Evolutionary conservation across 345 rosid species (phyloP).

Genomic region (Citrus trifoliata): DNA sequence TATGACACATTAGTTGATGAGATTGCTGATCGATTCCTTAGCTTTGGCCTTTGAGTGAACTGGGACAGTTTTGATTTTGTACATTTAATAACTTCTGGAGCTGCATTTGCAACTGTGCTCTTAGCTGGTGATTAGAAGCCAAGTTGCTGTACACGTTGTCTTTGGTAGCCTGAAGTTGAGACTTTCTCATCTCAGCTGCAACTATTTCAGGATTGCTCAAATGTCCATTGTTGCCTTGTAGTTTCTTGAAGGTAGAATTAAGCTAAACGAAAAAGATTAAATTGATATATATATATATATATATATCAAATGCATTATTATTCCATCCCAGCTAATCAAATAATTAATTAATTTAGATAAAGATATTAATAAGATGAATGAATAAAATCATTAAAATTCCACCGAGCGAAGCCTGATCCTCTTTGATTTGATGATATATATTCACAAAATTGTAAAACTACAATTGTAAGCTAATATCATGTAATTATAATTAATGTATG

Average conservation of each 20-base stretch:
- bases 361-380: too few species aligned
- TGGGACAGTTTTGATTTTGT: conserved; percentile 2
- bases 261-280: conserved; percentile 19
- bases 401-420: too few species aligned
- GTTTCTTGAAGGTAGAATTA: conserved; percentile 26
- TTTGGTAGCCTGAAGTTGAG: conserved; percentile 30
- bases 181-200: conserved; percentile 39
- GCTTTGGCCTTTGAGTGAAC: background rate
- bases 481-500: too few species aligned
- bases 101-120: conserved; percentile 34
- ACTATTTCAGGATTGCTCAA: conserved; percentile 29
- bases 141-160: conserved; percentile 23
- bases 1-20: too few species aligned
- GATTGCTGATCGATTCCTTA: background rate
- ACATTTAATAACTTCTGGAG: conserved; percentile 9
- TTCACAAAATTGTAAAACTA: too few species aligned
- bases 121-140: conserved; percentile 26
- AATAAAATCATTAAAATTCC: too few species aligned
- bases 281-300: background rate
- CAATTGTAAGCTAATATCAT: too few species aligned
- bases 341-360: too few species aligned
- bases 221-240: conserved; percentile 35
- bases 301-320: background rate
- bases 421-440: too few species aligned
- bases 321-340: background rate